Evolutionary conservation across 2,329 filamentous ascomycete species (phyloP).

Genomic region (Paraphaeosphaeria minitans): DNA sequence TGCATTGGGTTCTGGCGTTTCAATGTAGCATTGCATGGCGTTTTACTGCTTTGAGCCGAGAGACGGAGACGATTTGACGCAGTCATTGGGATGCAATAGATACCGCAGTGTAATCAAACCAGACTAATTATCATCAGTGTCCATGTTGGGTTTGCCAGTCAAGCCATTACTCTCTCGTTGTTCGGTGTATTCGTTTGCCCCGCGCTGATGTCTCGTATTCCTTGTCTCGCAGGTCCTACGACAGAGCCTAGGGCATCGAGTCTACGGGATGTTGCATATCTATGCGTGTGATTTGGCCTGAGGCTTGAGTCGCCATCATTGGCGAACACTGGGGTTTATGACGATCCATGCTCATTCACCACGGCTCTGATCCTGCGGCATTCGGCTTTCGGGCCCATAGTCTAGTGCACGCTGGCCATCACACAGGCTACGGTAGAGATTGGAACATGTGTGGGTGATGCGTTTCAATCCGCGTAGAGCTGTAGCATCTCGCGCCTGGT

Average conservation of each 20-base stretch:
- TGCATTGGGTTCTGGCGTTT: slow-evolving; percentile 10
- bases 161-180: background rate
- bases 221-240: background rate
- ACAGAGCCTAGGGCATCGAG: background rate
- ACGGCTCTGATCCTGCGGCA: background rate
- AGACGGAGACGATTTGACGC: background rate
- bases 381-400: background rate
- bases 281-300: too few relatives aligned
- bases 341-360: background rate
- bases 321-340: background rate
- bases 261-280: background rate
- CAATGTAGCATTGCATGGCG: slow-evolving; percentile 9
- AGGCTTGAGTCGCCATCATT: background rate
- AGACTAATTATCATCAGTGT: background rate
- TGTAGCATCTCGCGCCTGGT: background rate
- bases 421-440: background rate
- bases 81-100: background rate
- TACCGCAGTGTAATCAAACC: slow-evolving; percentile 4
- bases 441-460: background rate
- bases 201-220: background rate
- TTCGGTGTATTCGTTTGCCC: background rate
- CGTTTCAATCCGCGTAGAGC: background rate
- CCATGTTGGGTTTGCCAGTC: background rate
- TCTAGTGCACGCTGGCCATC: background rate
- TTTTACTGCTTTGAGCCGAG: slow-evolving; percentile 1